Base-by-base conservation (phyloP, 371 early-diverging fungal genomes). In the Dichotomocladium elegans region DNA sequence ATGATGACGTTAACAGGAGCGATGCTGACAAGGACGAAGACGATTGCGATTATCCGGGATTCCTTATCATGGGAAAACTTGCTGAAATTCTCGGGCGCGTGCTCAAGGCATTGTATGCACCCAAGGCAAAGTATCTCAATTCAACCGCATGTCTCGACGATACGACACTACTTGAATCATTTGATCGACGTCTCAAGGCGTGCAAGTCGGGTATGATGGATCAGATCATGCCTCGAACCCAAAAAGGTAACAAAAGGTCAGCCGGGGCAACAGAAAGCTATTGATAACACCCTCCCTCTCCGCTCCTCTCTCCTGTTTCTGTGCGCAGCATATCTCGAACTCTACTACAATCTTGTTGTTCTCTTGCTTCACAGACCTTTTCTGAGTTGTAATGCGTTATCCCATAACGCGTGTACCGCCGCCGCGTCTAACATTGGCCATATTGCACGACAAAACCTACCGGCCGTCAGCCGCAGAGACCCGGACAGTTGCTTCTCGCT, bases 281-380 rank as follows among this genome's bases (percentile, higher is more conserved):
- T 51, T 57, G 49, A 53, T n/a, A n/a, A n/a, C n/a, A n/a, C n/a
- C n/a, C n/a, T n/a, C n/a, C n/a, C n/a, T n/a, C n/a, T n/a, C n/a
- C n/a, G n/a, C n/a, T n/a, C n/a, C 24, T 25, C 33, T 12, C n/a
- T 28, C 43, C 14, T 21, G 24, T 24, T 21, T 14, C 25, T 42
- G 14, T 11, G 7, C 42, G 63, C 65, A 57, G 79, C 69, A 17
- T 73, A 70, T 25, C 42, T 82, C n/a, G 70, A 70, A n/a, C 64
- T 84, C 57, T 73, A 63, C 15, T 81, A 81, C 34, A 68, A 81
- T 37, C 74, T 75, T 10, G 55, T 74, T 7, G 48, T 80, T 30
- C 57, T 83, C 26, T 51, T 85, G 15, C 55, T 83, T 19, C 83
- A 82, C 56, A 61, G 83, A 25, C 85, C 83, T 0, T 85, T 77